phyloP scores from a whole-genome alignment of 495 filamentous ascomycete genomes.

The Aspergillus avenaceus region DNA sequence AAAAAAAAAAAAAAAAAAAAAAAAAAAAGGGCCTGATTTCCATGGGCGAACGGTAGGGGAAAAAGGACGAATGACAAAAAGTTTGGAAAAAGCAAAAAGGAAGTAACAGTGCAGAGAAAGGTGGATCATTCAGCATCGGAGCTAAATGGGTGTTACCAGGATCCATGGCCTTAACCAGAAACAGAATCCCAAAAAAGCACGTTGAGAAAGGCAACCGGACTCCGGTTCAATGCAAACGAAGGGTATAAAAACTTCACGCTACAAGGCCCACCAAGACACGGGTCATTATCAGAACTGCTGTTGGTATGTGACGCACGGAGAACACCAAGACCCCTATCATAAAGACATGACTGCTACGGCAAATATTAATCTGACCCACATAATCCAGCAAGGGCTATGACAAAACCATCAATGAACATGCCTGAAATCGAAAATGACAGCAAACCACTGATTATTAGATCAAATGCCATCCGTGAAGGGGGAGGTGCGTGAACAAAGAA shows the following conservation, averaged over 20 bases:
- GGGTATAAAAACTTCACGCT: constrained; percentile 11
- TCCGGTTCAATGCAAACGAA: constrained; percentile 20
- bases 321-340: constrained; percentile 14
- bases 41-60: no score
- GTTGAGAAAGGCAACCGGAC: constrained; percentile 17
- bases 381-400: neutral
- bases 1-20: constrained; percentile 4
- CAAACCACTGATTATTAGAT: neutral
- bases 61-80: neutral
- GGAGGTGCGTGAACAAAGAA: no score
- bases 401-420: neutral
- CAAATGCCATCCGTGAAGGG: neutral
- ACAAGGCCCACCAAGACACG: constrained; percentile 8
- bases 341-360: neutral
- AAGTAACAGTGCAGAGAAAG: neutral
- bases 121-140: neutral
- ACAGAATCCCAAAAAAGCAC: constrained; percentile 6
- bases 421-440: neutral
- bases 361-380: neutral
- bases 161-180: neutral
- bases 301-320: constrained; percentile 9
- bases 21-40: no score
- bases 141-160: constrained; percentile 2
- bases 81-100: neutral
- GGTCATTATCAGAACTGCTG: constrained; percentile 11